A percentile compares a stretch with the other conserved stretches of the same genome.
Conservation (phyloP, 805 yeast genomes). For the Candida ascalaphidarum region DNA sequence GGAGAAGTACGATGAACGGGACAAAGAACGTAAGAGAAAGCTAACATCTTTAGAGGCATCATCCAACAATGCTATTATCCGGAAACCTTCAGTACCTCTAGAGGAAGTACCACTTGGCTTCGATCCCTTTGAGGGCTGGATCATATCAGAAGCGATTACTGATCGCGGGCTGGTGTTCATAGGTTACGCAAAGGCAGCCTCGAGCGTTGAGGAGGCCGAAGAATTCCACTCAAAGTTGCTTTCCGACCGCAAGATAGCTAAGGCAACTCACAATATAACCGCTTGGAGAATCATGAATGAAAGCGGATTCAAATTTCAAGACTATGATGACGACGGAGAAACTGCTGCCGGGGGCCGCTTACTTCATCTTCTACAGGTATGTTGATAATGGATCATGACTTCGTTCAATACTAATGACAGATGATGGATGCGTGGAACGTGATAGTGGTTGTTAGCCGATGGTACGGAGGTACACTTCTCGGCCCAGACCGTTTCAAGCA, state of each 20-base stretch:
- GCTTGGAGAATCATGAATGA: constrained; percentile 72
- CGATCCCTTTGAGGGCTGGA: constrained; percentile 68
- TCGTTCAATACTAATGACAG: constrained; percentile 20
- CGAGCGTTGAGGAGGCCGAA: constrained; percentile 61
- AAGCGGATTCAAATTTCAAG: constrained; percentile 57
- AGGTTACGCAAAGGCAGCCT: constrained; percentile 60
- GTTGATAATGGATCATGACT: constrained; percentile 8
- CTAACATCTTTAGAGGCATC: too few species aligned
- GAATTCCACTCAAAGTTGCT: constrained; percentile 42
- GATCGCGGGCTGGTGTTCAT: constrained; percentile 85
- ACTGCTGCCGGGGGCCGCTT: constrained; percentile 90
- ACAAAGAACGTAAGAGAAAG: too few species aligned
- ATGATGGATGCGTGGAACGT: constrained; percentile 78
- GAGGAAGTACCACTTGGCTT: constrained; percentile 1
- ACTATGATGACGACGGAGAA: constrained; percentile 96
- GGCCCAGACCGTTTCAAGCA: constrained; percentile 95
- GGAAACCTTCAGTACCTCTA: too few species aligned
- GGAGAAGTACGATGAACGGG: constrained; percentile 16
- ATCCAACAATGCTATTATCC: not conserved
- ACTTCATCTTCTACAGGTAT: constrained; percentile 62
- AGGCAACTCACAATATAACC: constrained; percentile 73
- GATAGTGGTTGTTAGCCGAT: constrained; percentile 77
- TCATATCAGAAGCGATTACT: constrained; percentile 60
- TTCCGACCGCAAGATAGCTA: constrained; percentile 56
- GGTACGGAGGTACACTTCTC: constrained; percentile 88